Evolutionary conservation across 1,139 yeast genomes (phyloP).

Genomic region (Scheffersomyces stambukii): DNA sequence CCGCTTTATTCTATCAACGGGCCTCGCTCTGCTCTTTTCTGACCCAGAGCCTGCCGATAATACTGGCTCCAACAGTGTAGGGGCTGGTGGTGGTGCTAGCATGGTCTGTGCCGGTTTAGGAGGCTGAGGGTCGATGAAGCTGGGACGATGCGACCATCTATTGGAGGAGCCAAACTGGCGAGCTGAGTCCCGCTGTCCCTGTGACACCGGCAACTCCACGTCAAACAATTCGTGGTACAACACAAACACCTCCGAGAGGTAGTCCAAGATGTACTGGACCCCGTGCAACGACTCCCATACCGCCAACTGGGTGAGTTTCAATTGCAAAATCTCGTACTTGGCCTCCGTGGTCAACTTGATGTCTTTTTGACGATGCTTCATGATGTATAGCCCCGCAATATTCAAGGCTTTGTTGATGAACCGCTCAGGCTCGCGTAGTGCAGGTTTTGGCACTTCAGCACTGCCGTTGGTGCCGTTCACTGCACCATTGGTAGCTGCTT

Average conservation of each 20-base stretch:
- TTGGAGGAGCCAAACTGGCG: slow-evolving; percentile 10
- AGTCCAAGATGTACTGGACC: slow-evolving; percentile 56
- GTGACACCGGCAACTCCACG: slow-evolving; percentile 15
- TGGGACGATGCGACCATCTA: slow-evolving; percentile 48
- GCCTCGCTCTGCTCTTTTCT: not conserved
- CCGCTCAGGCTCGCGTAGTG: slow-evolving; percentile 29
- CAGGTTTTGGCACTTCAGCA: slow-evolving; percentile 2
- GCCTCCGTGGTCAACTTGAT: slow-evolving; percentile 28
- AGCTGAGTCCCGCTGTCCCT: slow-evolving; percentile 11
- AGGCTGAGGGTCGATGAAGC: slow-evolving; percentile 34
- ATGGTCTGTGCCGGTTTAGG: not conserved
- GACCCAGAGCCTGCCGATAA: slow-evolving; percentile 1
- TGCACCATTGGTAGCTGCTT: not conserved
- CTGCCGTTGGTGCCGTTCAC: not conserved
- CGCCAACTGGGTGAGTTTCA: slow-evolving; percentile 74
- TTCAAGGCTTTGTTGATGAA: slow-evolving; percentile 41
- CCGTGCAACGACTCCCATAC: slow-evolving; percentile 65
- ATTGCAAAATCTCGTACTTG: slow-evolving; percentile 59
- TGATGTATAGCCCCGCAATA: slow-evolving; percentile 37
- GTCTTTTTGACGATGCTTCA: slow-evolving; percentile 26
- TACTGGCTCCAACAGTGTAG: slow-evolving; percentile 1
- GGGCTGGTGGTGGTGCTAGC: slow-evolving; percentile 3
- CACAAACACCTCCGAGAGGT: slow-evolving; percentile 62
- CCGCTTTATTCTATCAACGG: slow-evolving; percentile 11
- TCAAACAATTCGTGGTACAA: slow-evolving; percentile 55